Conservation (phyloP, 768 basidiomycete genomes). For the Termitomyces sp. region DNA sequence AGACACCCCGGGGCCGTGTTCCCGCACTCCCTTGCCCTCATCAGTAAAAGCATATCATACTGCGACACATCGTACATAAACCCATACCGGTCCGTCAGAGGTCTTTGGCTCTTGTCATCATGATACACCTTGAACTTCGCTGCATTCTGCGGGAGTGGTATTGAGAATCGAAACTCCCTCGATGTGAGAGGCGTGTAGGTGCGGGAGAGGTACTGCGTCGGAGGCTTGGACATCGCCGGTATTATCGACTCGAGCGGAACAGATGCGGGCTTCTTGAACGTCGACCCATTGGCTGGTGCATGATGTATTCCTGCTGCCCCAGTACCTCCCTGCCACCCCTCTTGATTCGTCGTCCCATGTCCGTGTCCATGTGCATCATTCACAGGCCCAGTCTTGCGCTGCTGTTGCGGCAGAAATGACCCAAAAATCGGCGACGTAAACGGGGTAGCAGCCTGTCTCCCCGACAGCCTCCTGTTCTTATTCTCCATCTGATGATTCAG, state of each 20-base stretch:
- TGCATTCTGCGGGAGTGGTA: conserved; percentile 52
- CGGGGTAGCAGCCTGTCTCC: conserved; percentile 24
- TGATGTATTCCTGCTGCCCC: conserved; percentile 1
- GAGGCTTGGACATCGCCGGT: conserved; percentile 72
- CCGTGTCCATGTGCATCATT: conserved; percentile 7
- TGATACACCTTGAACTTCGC: conserved; percentile 47
- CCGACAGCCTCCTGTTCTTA: conserved; percentile 28
- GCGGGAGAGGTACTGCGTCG: conserved; percentile 77
- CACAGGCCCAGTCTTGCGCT: conserved; percentile 29
- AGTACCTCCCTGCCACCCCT: conserved; percentile 25
- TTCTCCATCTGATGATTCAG: conserved; percentile 30
- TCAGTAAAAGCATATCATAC: conserved; percentile 73
- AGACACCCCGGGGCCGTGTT: conserved; percentile 79
- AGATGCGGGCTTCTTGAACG: conserved; percentile 28
- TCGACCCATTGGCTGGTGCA: conserved; percentile 3
- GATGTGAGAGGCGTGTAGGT: conserved; percentile 70
- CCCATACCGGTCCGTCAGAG: conserved; percentile 81
- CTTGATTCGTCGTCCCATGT: conserved; percentile 5
- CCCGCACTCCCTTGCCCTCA: conserved; percentile 65
- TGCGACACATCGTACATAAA: conserved; percentile 85
- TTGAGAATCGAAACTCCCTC: conserved; percentile 67
- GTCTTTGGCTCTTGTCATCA: conserved; percentile 46
- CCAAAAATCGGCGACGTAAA: conserved; percentile 58
- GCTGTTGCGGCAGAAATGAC: conserved; percentile 49
- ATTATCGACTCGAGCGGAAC: conserved; percentile 83